Base-by-base conservation (phyloP, 2,329 filamentous ascomycete species). In the Epichloe hybrida region DNA sequence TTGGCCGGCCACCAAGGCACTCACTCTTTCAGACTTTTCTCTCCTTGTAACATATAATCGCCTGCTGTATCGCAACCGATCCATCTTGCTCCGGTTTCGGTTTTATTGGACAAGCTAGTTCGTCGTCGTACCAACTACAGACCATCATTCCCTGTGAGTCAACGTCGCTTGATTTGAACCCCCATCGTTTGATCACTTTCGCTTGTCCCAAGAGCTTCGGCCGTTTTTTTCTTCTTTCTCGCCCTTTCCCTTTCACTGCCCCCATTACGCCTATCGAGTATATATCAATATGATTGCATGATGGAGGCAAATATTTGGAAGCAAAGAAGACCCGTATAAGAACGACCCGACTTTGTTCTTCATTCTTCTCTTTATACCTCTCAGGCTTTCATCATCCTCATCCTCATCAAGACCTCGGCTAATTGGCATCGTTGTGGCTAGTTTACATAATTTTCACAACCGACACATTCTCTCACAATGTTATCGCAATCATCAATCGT, bases 131-230 rank as follows among this genome's bases (percentile, higher is more conserved):
- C 61, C 56, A 60, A 64, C 58, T 55, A 59, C 57, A 54, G 59
- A 58, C 52, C 55, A 52, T 57, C 52, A 56, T 60, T 55, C 41
- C 8, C 39, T 59, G 65, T 68, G 61, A 67, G 65, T 68, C 60
- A 64, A 55, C 51, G 50, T 63, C 61, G 58, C 62, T 64, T 63
- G 55, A 51, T 54, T 52, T 52, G 55, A 45, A 43, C 49, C 50
- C 46, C n/a, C n/a, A n/a, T n/a, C n/a, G n/a, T n/a, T 46, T 15
- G 21, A 47, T 51, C 13, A 17, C 21, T 35, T 40, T 53, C 48
- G 52, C 51, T 51, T 59, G 52, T 45, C 52, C 43, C 47, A 51
- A 44, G 51, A 52, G 42, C 46, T 34, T 50, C 50, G 39, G 40
- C 38, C 40, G 31, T 21, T 39, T 37, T 37, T 35, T 50, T 20